Evolutionary conservation across 2,329 filamentous ascomycete genomes (phyloP), one percentile per base, ranked within the genome.

Genomic region (Zymoseptoria pseudotritici): DNA sequence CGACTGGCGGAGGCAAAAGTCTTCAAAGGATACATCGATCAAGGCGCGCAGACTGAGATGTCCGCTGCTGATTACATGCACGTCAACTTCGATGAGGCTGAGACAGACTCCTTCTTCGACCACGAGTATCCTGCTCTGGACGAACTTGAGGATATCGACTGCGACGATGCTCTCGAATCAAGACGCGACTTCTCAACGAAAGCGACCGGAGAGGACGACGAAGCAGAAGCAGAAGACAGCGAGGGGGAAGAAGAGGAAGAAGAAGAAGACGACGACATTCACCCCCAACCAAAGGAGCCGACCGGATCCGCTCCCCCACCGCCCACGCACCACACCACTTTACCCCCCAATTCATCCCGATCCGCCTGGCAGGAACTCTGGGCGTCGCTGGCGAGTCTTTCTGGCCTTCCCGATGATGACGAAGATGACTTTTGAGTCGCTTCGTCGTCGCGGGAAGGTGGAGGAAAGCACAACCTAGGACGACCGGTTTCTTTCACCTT

Each of bases 321-420:
- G 17, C 58, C n/a, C 36, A 61, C 53, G 46, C 57, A n/a, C 54
- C 57, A n/a, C 54, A 57, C 17, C 55, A 50, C 46, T 31, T 58
- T 46, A n/a, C 61, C 49, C 31, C 46, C 55, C 55, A 59, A 58
- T 19, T 61, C 58, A 22, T 57, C 59, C 10, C 71, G 66, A 58
- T 69, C 66, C n/a, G 70, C 72, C 4, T 72, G 71, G 69, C 66
- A 67, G 55, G 72, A 74, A 58, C 66, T 74, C 6, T 74, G 72
- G 68, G 65, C 68, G 21, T 67, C 69, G 21, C 55, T 73, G 56
- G 60, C 64, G 17, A 67, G 65, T 54, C 65, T 73, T 53, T 71
- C 71, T 17, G 72, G 72, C 17, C 68, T 73, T 60, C 65, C 61
- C 21, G 67, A 67, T 49, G 66, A 65, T 24, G 65, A 66, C 21